These are phyloP conservation scores for Quercus berberidifolia DNA, from an alignment of 306 rosid genomes.

Conservation along the genomic window DNA sequence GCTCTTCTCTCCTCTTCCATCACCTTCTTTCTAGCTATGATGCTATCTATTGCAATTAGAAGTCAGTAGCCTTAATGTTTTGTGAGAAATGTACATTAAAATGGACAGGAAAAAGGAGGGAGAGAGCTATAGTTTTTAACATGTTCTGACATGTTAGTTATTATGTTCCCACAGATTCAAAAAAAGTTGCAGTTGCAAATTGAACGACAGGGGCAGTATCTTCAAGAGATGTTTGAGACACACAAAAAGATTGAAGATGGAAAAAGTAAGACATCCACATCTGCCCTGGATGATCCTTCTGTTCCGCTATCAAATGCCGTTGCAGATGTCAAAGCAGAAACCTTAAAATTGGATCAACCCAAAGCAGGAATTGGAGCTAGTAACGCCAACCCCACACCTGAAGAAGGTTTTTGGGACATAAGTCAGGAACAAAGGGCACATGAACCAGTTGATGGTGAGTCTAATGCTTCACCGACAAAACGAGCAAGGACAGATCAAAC, in stretches of 20 bases:
- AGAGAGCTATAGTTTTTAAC: slow-evolving; percentile 1
- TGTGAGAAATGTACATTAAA: background rate
- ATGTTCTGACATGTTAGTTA: slow-evolving; percentile 23
- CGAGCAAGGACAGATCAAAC: slow-evolving; percentile 46
- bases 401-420: slow-evolving; percentile 33
- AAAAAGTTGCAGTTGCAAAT: slow-evolving; percentile 80
- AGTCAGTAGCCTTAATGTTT: background rate
- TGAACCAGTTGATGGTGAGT: slow-evolving; percentile 23
- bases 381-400: slow-evolving; percentile 6
- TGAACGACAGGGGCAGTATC: slow-evolving; percentile 80
- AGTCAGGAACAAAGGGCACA: slow-evolving; percentile 31
- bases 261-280: slow-evolving; percentile 41
- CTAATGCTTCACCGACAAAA: slow-evolving; percentile 44
- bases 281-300: slow-evolving; percentile 35
- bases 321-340: slow-evolving; percentile 21
- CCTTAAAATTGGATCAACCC: slow-evolving; percentile 15
- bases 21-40: background rate
- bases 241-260: slow-evolving; percentile 57
- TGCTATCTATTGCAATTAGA: background rate
- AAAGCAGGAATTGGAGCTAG: slow-evolving; percentile 17
- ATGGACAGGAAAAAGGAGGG: background rate
- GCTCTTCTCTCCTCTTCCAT: background rate
- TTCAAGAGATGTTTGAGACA: slow-evolving; percentile 80
- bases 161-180: slow-evolving; percentile 52
- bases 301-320: slow-evolving; percentile 17